phyloP scores from a whole-genome alignment of 2,329 filamentous ascomycete species.

The Colletotrichum endophyticum region DNA sequence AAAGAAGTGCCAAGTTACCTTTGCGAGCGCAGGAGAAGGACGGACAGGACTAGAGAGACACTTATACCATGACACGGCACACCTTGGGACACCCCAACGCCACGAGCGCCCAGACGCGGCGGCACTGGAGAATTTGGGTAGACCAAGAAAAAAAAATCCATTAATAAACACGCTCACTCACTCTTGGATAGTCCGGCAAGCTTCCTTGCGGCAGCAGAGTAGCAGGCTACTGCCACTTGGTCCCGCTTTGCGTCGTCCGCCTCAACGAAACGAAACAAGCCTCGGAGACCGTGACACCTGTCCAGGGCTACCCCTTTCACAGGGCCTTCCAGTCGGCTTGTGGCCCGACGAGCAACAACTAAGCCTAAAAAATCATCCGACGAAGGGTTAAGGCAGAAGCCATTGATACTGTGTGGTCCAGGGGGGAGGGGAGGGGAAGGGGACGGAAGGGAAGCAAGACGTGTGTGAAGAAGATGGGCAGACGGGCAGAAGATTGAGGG shows the following conservation, averaged over 20 bases:
- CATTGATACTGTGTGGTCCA: not conserved
- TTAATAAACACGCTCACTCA: constrained; percentile 10
- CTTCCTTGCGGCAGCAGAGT: constrained; percentile 10
- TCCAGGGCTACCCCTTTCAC: constrained; percentile 12
- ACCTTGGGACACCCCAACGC: not conserved
- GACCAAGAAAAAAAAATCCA: not conserved
- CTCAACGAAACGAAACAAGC: constrained; percentile 23
- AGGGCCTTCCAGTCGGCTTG: constrained; percentile 2
- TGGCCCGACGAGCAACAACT: constrained; percentile 4
- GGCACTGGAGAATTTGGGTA: not conserved
- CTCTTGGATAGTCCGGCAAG: constrained; percentile 15
- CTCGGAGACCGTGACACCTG: constrained; percentile 20
- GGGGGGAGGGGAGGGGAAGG: not conserved
- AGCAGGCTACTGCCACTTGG: constrained; percentile 7
- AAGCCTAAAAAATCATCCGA: constrained; percentile 16
- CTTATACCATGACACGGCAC: constrained; percentile 11
- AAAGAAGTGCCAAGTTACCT: constrained; percentile 1
- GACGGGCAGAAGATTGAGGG: not conserved
- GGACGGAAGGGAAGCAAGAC: not conserved
- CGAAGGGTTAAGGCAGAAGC: not conserved
- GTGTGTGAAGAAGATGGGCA: not conserved
- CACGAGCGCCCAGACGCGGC: constrained; percentile 14
- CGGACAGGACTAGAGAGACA: not conserved
- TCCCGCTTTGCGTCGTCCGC: constrained; percentile 18
- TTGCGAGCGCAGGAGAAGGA: not conserved